Evolutionary conservation across 2,329 filamentous ascomycete species (phyloP).

Genomic region (Cercospora sp.): DNA sequence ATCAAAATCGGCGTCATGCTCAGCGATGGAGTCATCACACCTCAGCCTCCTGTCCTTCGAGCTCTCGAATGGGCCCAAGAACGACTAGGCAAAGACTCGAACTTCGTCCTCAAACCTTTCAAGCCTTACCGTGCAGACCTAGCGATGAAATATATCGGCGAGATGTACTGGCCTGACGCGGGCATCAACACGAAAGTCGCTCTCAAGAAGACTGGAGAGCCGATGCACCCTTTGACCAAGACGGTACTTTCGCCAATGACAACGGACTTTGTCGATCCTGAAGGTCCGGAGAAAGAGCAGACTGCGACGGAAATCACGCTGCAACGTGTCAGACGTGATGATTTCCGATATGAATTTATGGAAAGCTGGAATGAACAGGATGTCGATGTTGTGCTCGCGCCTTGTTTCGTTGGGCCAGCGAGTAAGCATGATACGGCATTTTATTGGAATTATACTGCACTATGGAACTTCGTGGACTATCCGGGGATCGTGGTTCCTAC

Average conservation of each 20-base stretch:
- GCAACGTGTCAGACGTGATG: slow-evolving; percentile 19
- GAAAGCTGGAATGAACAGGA: slow-evolving; percentile 24
- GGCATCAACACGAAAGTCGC: slow-evolving; percentile 15
- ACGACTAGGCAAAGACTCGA: not conserved
- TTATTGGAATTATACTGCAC: slow-evolving; percentile 25
- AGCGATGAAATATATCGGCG: slow-evolving; percentile 18
- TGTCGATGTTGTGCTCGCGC: slow-evolving; percentile 24
- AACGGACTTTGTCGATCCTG: slow-evolving; percentile 1
- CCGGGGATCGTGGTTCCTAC: slow-evolving; percentile 24
- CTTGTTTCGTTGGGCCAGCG: slow-evolving; percentile 24
- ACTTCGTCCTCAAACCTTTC: slow-evolving; percentile 24
- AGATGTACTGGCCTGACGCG: slow-evolving; percentile 23
- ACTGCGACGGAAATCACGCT: slow-evolving; percentile 20
- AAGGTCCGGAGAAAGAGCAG: slow-evolving; percentile 17
- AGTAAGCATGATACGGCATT: slow-evolving; percentile 22
- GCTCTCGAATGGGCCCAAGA: slow-evolving; percentile 19
- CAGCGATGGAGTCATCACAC: slow-evolving; percentile 21
- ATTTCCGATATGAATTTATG: slow-evolving; percentile 21
- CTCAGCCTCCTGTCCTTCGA: slow-evolving; percentile 22
- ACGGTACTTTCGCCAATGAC: slow-evolving; percentile 20
- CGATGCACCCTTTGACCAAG: slow-evolving; percentile 21
- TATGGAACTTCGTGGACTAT: slow-evolving; percentile 29
- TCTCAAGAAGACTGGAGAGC: slow-evolving; percentile 17
- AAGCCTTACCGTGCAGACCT: slow-evolving; percentile 15
- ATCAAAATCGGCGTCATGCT: slow-evolving; percentile 25